A percentile compares a stretch with the other conserved stretches of the same genome.
phyloP scores from a whole-genome alignment of 2,329 filamentous ascomycete genomes.

The Exophiala dermatitidis region DNA sequence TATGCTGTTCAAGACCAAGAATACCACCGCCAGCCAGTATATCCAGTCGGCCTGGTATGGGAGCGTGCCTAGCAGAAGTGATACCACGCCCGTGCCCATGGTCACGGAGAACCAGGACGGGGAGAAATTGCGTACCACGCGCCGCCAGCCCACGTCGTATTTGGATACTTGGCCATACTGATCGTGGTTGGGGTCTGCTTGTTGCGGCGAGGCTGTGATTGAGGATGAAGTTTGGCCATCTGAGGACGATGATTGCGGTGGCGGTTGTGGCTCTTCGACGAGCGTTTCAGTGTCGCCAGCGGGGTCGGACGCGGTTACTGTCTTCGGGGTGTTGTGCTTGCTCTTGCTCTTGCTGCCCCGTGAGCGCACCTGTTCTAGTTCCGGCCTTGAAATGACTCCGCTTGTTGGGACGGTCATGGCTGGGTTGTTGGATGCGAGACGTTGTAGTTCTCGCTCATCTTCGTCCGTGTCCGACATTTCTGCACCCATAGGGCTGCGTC shows the following conservation, averaged over 20 bases:
- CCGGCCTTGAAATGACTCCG: slow-evolving; percentile 4
- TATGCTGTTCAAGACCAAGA: slow-evolving; percentile 54
- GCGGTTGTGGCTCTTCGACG: neutral
- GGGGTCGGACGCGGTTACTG: slow-evolving; percentile 1
- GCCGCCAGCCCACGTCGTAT: slow-evolving; percentile 34
- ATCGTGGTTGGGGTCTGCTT: neutral
- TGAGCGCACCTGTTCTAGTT: slow-evolving; percentile 8
- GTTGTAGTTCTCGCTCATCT: slow-evolving; percentile 17
- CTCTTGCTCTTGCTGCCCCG: neutral
- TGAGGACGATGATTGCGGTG: neutral
- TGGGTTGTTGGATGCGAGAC: slow-evolving; percentile 25
- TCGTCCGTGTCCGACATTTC: neutral
- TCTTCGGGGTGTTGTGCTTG: neutral
- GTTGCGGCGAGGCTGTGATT: neutral
- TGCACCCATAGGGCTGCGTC: no score
- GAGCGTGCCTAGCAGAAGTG: slow-evolving; percentile 54
- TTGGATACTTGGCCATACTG: slow-evolving; percentile 26
- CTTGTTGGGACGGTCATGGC: slow-evolving; percentile 22
- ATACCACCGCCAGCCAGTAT: slow-evolving; percentile 51
- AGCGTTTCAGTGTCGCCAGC: slow-evolving; percentile 3
- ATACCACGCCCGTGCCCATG: slow-evolving; percentile 64
- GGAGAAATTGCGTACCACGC: slow-evolving; percentile 36
- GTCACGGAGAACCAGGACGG: slow-evolving; percentile 53
- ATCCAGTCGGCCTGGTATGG: slow-evolving; percentile 55
- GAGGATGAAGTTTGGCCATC: neutral